Evolutionary conservation across 2,329 filamentous ascomycete genomes (phyloP), one percentile per base, ranked within the genome.

Genomic region (Sporothrix pseudoabietina): DNA sequence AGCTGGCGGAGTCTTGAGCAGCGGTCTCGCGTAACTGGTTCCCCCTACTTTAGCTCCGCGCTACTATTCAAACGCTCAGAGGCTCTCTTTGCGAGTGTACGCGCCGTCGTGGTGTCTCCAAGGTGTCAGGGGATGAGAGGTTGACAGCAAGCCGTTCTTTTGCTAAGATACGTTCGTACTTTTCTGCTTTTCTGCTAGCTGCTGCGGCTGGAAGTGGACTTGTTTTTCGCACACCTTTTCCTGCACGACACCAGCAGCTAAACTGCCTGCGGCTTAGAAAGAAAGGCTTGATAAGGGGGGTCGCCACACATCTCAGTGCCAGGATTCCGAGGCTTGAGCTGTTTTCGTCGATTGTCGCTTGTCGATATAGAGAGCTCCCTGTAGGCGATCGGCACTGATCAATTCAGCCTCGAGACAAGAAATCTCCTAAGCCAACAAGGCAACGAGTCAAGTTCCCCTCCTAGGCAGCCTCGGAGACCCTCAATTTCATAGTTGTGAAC

Each of bases 161-260:
- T 41, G 3, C 39, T 41, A n/a, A n/a, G 26, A 26, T 2, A 26
- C 26, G 26, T 26, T 26, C 16, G 19, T 32, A 0, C 44, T 49
- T 44, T 35, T 35, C 35, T 35, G 8, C 35, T 35, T 35, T 35
- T 4, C 8, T 35, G 35, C 35, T 35, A 35, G 35, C 35, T 65
- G 39, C 39, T 65, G 61, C 61, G 61, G 61, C 61, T 66, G 61
- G 35, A 3, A 66, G 39, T 47, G 39, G 41, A 66, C 39, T 30
- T 55, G 52, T n/a, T 12, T 19, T 14, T 52, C 47, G 19, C 4
- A 9, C 32, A 39, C 10, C 1, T 12, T 35, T 35, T 35, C 2
- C n/a, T 19, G 19, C 22, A 47, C 39, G 22, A 66, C 35, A 47
- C 5, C 41, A 26, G 32, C 5, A 47, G 39, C 12, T 14, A 44